A percentile compares a stretch with the other conserved stretches of the same genome.
phyloP scores from a whole-genome alignment of 164 flowering plant species.

The Annona cherimola region DNA sequence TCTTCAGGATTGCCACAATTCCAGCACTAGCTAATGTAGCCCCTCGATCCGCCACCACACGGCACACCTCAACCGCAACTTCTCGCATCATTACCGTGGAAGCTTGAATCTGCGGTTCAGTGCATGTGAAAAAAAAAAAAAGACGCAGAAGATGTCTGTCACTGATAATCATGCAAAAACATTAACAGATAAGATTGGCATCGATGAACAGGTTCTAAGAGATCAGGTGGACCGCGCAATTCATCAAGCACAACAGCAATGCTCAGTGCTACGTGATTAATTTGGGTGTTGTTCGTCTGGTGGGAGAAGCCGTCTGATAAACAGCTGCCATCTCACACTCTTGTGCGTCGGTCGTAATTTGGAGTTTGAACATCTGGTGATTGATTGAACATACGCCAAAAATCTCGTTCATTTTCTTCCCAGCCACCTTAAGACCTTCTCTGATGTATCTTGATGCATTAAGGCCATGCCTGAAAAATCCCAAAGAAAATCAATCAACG shows the following conservation, averaged over 20 bases:
- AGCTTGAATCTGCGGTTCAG: slow-evolving; percentile 33
- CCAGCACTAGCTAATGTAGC: slow-evolving; percentile 66
- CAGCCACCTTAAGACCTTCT: slow-evolving; percentile 43
- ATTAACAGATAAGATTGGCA: not conserved
- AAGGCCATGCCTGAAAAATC: slow-evolving; percentile 64
- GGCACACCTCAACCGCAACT: slow-evolving; percentile 47
- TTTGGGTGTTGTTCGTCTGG: not conserved
- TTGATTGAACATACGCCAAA: slow-evolving; percentile 45
- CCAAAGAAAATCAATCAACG: no score
- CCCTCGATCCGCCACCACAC: slow-evolving; percentile 53
- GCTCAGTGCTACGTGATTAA: not conserved
- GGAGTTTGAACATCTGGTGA: not conserved
- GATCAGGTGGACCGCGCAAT: not conserved
- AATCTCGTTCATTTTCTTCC: slow-evolving; percentile 40
- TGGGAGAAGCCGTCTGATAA: not conserved
- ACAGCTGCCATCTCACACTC: not conserved
- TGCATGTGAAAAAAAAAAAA: not conserved
- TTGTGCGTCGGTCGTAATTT: not conserved
- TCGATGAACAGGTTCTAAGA: not conserved
- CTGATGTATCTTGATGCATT: slow-evolving; percentile 75
- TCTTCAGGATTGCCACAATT: slow-evolving; percentile 53
- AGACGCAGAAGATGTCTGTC: no score
- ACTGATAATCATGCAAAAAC: not conserved
- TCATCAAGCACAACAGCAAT: no score
- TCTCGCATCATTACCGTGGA: slow-evolving; percentile 41